Base-by-base conservation (phyloP, 2,329 filamentous ascomycete genomes). In the Talaromyces sp. region DNA sequence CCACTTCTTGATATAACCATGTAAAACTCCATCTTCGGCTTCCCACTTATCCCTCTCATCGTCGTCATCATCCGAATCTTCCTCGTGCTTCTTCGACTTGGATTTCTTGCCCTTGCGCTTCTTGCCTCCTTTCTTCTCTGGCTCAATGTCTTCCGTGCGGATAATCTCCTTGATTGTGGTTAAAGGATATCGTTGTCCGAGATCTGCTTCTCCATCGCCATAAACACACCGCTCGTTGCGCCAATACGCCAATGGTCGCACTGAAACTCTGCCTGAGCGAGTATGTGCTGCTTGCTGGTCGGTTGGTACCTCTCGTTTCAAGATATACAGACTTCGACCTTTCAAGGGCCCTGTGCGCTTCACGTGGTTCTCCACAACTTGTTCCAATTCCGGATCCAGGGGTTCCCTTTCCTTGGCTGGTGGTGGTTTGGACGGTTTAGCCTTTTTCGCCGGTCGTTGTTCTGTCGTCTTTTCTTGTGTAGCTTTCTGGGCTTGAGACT, bases 201-300 rank as follows among this genome's bases (percentile, higher is more conserved):
- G 77, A 64, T 85, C 85, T 31, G 80, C 80, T 58, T 88, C 86
- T 27, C 87, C 85, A 19, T 85, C 82, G 61, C 89, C 88, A 72
- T 88, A 91, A 25, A 92, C 86, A 56, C 90, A 86, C 63, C 86
- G 86, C 75, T 98, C 94, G 69, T 93, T 93, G 71, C 88, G 88
- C 94, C 94, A 98, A 75, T 86, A 96, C 29, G 91, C 88, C 38
- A 97, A 79, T 0, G 93, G 95, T 67, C 87, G 87, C 68, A 92
- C 89, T 10, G 91, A 92, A 61, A 88, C 86, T 65, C 95, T 87
- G 1, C 92, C 93, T 13, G 90, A 94, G 63, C 92, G 88, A n/a
- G 85, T 85, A 60, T 89, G 91, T 53, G 83, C 85, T 34, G 82
- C 82, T 68, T 86, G 81, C 29, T 79, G 81, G 62, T 88, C 83